Base-by-base conservation (phyloP, 1,284 basidiomycete genomes). In the Ganoderma resinaceum region DNA sequence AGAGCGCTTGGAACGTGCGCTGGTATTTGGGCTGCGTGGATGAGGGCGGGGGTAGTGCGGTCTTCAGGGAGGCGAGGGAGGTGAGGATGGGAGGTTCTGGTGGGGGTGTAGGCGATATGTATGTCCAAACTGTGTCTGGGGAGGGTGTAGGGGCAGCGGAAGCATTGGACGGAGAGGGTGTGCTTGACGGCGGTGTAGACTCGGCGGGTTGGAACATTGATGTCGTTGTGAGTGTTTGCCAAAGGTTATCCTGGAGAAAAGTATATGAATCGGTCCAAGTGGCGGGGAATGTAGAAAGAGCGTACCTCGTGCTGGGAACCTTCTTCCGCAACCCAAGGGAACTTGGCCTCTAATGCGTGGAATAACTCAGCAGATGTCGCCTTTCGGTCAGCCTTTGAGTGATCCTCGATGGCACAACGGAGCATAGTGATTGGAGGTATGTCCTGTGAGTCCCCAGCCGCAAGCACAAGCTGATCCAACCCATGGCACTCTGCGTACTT, bases 341-440 rank as follows among this genome's bases (percentile, higher is more conserved):
- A 77, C 72, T 86, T 85, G 23, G 77, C 81, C 73, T 89, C 88
- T 58, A 93, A 77, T 62, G 84, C 77, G 35, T 78, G 79, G 73
- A 91, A 91, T 6, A 93, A 75, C 42, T 88, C 88, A 35, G 88
- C 86, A 1, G 89, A 86, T 0, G 85, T 87, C 23, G 85, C 82
- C 35, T 81, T 80, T 52, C 82, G 79, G 29, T 84, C 82, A 35
- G 81, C 79, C 69, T 77, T 81, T 42, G 75, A 73, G 33, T 89
- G 81, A 53, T 89, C 88, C 38, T 82, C 79, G 42, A 92, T 80
- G 3, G 84, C 87, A 72, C 89, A 91, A 20, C 92, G 85, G 57
- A 93, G 80, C 12, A 92, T 77, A 0, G 88, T 87, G 11, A 87
- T 72, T 20, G 82, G 79, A 5, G 88, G 84, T 12, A 91, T 76